Conservation (phyloP, 1,139 yeast species). For the Lodderomyces elongisporus region DNA sequence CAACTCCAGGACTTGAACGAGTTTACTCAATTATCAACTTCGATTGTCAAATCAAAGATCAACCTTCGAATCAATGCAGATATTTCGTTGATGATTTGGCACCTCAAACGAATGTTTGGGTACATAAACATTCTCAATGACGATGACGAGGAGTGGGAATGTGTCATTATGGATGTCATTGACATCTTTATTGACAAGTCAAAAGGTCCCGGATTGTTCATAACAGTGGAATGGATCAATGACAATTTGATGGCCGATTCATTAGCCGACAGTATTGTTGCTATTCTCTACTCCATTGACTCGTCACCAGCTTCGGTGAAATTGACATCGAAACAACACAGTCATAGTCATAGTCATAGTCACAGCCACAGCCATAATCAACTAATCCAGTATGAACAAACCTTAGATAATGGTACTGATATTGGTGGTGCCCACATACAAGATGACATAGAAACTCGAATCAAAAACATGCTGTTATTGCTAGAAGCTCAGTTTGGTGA, state of each 20-base stretch:
- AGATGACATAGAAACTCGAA: constrained; percentile 43
- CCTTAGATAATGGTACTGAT: constrained; percentile 1
- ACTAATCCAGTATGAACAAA: constrained; percentile 5
- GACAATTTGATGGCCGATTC: constrained; percentile 82
- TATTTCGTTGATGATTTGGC: constrained; percentile 78
- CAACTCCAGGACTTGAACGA: constrained; percentile 86
- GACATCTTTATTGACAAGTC: constrained; percentile 43
- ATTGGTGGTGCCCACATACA: not conserved
- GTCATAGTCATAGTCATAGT: constrained; percentile 33
- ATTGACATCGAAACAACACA: constrained; percentile 58
- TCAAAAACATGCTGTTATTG: constrained; percentile 58
- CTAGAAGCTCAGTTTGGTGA: constrained; percentile 88
- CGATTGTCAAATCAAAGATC: constrained; percentile 79
- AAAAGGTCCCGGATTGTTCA: constrained; percentile 36
- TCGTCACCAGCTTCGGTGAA: constrained; percentile 94
- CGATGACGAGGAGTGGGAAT: constrained; percentile 52
- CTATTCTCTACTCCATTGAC: constrained; percentile 85
- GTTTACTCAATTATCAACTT: constrained; percentile 80
- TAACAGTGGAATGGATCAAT: constrained; percentile 85
- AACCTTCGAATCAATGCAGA: constrained; percentile 75
- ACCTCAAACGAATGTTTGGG: constrained; percentile 94
- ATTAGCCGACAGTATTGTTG: constrained; percentile 89
- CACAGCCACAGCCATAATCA: no score
- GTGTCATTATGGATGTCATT: constrained; percentile 43
- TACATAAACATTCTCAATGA: constrained; percentile 63